Evolutionary conservation across 345 rosid genomes (phyloP), one percentile per base, ranked within the genome.

Genomic region (Draba incana): DNA sequence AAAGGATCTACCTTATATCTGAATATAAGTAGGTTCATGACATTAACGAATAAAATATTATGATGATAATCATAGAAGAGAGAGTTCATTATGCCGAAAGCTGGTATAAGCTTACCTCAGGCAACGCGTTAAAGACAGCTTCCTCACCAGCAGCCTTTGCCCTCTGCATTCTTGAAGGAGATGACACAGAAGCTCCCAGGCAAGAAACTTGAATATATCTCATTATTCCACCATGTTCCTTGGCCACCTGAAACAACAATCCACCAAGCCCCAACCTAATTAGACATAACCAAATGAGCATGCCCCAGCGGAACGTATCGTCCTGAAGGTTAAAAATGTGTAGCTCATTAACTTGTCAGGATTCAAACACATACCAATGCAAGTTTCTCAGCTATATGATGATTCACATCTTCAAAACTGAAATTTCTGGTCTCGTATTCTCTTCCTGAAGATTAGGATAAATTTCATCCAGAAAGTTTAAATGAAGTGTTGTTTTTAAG

Each of bases 171-270:
- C 84, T 85, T 69, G 98, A 95, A 59, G 93, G 86, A 44, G 99
- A 95, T 68, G 91, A 83, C 45, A 68, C 9, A 44, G 98, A 89
- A 30, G 99, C 86, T 53, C 99, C 99, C 30, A 95, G 80, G 75
- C 96, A 89, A 64, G 99, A 95, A 77, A 95, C 86, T 75, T 95
- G 99, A 79, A 95, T 86, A 80, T 76, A 95, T 80, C 97, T 86
- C 89, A 86, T 83, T 69, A 95, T 89, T 60, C 99, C 99, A 63
- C 98, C 99, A 73, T 95, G 99, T 77, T 95, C 97, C 77, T 86
- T 86, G 8, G 99, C 92, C 58, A 95, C 86, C 97, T 92, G 83
- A 76, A 78, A 37, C 46, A 76, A 68, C 61, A 58, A 70, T 56
- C 13, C 39, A 68, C 69, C 46, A 39, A 23, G 7, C 27, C 57